Percentiles rank a stretch among this genome's conserved stretches.
Evolutionary conservation across 208 protist species (phyloP).

Genomic region (Wallacemonas sp.): DNA sequence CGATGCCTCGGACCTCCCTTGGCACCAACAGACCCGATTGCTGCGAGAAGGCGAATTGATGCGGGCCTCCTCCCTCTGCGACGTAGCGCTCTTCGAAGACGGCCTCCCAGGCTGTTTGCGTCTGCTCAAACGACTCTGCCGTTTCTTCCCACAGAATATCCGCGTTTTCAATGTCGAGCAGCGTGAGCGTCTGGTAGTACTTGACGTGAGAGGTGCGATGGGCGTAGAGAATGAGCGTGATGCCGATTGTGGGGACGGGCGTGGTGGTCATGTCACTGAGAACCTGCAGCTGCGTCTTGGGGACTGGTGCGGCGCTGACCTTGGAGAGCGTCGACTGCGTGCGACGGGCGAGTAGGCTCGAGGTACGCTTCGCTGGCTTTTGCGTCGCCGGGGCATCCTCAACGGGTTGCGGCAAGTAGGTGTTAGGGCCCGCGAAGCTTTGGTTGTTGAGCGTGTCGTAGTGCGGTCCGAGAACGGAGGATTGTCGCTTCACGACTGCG

Average conservation of each 20-base stretch:
- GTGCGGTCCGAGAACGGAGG: constrained; percentile 56
- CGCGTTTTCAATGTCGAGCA: constrained; percentile 75
- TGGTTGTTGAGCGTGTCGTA: constrained; percentile 55
- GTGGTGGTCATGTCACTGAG: constrained; percentile 22
- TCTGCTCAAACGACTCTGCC: constrained; percentile 39
- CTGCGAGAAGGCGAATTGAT: constrained; percentile 21
- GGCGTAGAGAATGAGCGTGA: constrained; percentile 69
- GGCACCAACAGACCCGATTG: constrained; percentile 26
- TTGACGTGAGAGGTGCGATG: constrained; percentile 81
- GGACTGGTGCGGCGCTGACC: background rate
- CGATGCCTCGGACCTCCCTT: background rate
- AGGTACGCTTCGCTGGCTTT: background rate
- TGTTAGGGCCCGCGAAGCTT: constrained; percentile 29
- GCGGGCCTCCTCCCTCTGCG: constrained; percentile 15
- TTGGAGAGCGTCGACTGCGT: constrained; percentile 9
- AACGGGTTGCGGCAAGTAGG: constrained; percentile 45
- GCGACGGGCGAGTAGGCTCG: background rate
- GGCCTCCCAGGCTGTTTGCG: constrained; percentile 48
- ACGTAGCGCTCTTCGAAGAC: constrained; percentile 83
- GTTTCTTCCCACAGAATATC: constrained; percentile 68
- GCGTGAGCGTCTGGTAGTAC: constrained; percentile 72
- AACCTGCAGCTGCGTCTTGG: constrained; percentile 25
- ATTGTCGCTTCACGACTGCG: constrained; percentile 16
- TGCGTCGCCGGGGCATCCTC: background rate
- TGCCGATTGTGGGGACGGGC: constrained; percentile 77